Percentiles rank a stretch among this genome's conserved stretches.
Conservation (phyloP, 2,329 filamentous ascomycete species). For the Clonostachys chloroleuca region DNA sequence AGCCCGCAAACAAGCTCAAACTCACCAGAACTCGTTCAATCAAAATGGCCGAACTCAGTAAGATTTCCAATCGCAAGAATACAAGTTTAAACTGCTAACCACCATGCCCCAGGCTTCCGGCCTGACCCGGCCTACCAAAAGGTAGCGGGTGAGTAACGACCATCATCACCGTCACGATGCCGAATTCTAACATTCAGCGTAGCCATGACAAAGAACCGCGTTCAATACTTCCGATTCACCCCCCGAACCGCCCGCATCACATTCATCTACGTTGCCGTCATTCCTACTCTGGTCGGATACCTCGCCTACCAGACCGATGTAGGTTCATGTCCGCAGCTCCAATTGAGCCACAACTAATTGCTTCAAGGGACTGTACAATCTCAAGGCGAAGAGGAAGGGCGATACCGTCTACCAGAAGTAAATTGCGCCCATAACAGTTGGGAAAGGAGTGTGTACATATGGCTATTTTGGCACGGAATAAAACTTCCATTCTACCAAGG, state of each 20-base stretch:
- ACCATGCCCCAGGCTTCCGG: constrained; percentile 25
- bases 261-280: constrained; percentile 69
- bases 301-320: constrained; percentile 82
- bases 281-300: constrained; percentile 68
- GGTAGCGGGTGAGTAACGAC: constrained; percentile 21
- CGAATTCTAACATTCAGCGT: constrained; percentile 2
- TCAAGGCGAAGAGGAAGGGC: constrained; percentile 84
- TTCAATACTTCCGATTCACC: constrained; percentile 96
- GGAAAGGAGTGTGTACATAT: constrained; percentile 34
- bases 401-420: constrained; percentile 81
- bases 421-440: constrained; percentile 8
- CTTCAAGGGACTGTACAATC: constrained; percentile 74
- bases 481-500: constrained; percentile 8
- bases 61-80: constrained; percentile 2
- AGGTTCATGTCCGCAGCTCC: constrained; percentile 36
- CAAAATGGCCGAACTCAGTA: constrained; percentile 35
- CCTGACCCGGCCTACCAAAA: constrained; percentile 35
- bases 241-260: constrained; percentile 75
- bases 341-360: neutral
- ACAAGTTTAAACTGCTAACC: constrained; percentile 14
- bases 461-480: constrained; percentile 16
- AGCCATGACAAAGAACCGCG: constrained; percentile 82
- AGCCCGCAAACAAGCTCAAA: constrained; percentile 6
- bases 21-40: constrained; percentile 10
- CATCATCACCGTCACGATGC: neutral